Evolutionary conservation across 805 yeast genomes (phyloP), one percentile per base, ranked within the genome.

Genomic region (Ogataea allantospora): DNA sequence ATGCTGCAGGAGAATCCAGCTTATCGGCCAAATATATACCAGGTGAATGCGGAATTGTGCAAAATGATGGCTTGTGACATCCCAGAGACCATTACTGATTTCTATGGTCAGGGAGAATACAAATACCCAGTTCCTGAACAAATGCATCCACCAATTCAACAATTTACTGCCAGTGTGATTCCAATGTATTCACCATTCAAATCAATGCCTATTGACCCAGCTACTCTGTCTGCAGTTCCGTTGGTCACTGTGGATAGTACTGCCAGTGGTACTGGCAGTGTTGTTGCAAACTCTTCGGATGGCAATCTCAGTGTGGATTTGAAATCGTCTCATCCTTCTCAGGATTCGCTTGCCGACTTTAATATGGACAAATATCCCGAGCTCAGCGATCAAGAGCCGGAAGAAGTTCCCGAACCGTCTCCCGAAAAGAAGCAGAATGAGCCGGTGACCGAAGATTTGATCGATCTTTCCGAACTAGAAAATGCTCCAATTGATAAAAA

Each of bases 21-120:
- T 10, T 68, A 74, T 48, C 73, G 99, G 53, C 98, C 98, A 2
- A 89, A 88, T 57, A 78, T 88, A 12, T 87, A 80, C 48, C 97
- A 89, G 62, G 83, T 91, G 1, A 54, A 81, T 41, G 60, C 65
- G 38, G 85, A 80, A 48, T 56, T 88, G 23, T 78, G 83, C 57
- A 63, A 77, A 30, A 66, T 88, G 58, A 62, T 78, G 35, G 77
- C 77, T 22, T 67, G 75, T 40, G 68, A 75, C 35, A 66, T 69
- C 26, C 35, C 37, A 6, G 38, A 63, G 12, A 57, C 54, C 5
- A 36, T 71, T 10, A 67, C 44, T 17, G 52, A 46, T 27, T 35
- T 42, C 41, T 75, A 73, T 50, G 57, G 58, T 4, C 23, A 43
- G 11, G 66, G 67, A 6, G 53, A 40, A 7, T 63, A 61, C 46